Evolutionary conservation across 2,329 filamentous ascomycete genomes (phyloP), one percentile per base, ranked within the genome.

Genomic region (Ophiostoma novo-ulmi): DNA sequence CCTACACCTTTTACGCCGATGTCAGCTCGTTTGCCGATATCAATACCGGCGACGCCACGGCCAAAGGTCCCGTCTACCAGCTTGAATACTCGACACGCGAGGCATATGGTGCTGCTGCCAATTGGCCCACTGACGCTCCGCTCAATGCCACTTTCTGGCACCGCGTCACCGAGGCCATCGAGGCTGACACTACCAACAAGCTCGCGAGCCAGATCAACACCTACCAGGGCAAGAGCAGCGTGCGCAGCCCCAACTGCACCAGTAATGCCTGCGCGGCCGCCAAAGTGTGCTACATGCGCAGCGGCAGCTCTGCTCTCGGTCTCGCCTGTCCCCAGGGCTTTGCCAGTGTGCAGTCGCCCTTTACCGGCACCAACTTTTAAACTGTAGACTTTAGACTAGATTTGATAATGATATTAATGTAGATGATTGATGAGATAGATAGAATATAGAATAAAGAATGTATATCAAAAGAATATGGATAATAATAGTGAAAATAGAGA

Each of bases 241-340:
- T 80, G 5, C 78, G 77, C 10, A 79, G 76, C 64, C 75, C 77
- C 41, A 76, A 78, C 10, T 73, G 75, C 20, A 73, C 73, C 0
- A 82, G 80, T 73, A 75, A 74, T 3, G 80, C 76, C 3, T 88
- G 86, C 75, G 81, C 82, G 2, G 75, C 73, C 64, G 85, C 85
- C 1, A 87, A 86, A 78, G 78, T 87, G 20, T 88, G 86, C 73
- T 88, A 88, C 74, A 88, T 88, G 79, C 78, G 86, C 52, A 84
- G 82, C 77, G 86, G 85, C 2, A 87, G 83, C 74, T 81, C 80
- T 31, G 81, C 82, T 0, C 74, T 88, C 68, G 85, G 85, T 0
- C 79, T 77, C 69, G 76, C 80, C 69, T 88, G 86, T 77, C 81
- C 82, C 3, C 83, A 85, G 73, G 85, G 85, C 71, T 85, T 80